phyloP scores from a whole-genome alignment of 2,329 filamentous ascomycete genomes.

The Trichocomaceae sp. region DNA sequence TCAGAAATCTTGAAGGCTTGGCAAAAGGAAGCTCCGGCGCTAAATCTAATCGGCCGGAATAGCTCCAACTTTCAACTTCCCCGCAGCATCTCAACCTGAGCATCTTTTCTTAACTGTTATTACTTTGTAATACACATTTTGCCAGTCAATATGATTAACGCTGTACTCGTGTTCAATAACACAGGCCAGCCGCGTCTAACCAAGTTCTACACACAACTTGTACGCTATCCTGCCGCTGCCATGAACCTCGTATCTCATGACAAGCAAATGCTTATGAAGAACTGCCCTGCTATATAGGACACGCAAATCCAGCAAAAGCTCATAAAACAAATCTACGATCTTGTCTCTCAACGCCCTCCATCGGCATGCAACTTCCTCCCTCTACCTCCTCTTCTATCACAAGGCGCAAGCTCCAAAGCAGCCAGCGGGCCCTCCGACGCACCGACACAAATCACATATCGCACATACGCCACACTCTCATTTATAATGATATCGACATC shows the following conservation, averaged over 20 bases:
- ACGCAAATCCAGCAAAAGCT: conserved; percentile 94
- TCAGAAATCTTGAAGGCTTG: background rate
- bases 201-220: conserved; percentile 97
- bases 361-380: conserved; percentile 97
- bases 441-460: conserved; percentile 92
- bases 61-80: too few relatives aligned
- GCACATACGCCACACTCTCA: conserved; percentile 95
- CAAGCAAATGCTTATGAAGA: background rate
- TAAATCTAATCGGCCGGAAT: background rate
- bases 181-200: conserved; percentile 92
- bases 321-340: conserved; percentile 93
- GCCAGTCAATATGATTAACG: conserved; percentile 75
- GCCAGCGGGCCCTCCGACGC: conserved; percentile 67
- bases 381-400: conserved; percentile 57
- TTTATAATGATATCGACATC: conserved; percentile 98
- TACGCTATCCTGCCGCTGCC: conserved; percentile 35
- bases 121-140: background rate
- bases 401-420: conserved; percentile 44
- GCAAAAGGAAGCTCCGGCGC: conserved; percentile 7
- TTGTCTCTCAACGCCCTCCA: conserved; percentile 84
- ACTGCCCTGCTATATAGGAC: conserved; percentile 53
- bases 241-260: conserved; percentile 6
- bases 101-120: background rate
- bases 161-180: conserved; percentile 97
- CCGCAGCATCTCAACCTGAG: conserved; percentile 5